Base-by-base conservation (phyloP, 768 basidiomycete species). In the Russula sp. region DNA sequence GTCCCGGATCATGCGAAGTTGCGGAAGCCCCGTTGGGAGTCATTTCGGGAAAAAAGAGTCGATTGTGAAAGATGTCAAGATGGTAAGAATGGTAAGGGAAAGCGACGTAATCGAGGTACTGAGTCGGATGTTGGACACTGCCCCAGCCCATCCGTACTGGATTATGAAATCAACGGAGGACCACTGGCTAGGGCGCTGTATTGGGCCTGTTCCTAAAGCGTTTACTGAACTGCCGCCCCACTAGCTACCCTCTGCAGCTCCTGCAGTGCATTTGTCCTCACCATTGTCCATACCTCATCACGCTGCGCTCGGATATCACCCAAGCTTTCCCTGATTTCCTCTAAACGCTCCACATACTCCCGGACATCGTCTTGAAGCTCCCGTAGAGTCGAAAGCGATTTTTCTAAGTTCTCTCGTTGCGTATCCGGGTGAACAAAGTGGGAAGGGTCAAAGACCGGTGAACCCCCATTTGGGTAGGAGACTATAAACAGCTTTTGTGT, bases 321-420 rank as follows among this genome's bases (percentile, higher is more conserved):
- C 59, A 94, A 72, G 2, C 84, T 84, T 67, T 94, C 90, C 57
- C 92, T 75, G 58, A 94, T 89, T 72, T 94, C 92, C 69, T 89
- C 83, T 58, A 94, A 74, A 32, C 91, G 82, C 70, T 93, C 91
- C 6, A 88, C 84, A 70, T 94, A 94, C 73, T 94, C 92, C 50
- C 90, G 79, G 6, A 88, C 88, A 68, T 94, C 92, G 69, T 94
- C 92, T 67, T 90, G 87, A 22, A 94, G 76, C 68, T 94, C 92
- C 56, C 88, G 83, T 57, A 94, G 74, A 2, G 83, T 80, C 16
- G 86, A 82, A 42, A 93, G 68, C 14, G 87, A 84, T 71, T 89
- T 91, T 70, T 92, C 89, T 59, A 94, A 71, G 14, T 77, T 85
- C 52, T 85, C 86, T 62, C 83, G 73, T 67, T 90, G 88, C 75